These are phyloP conservation scores for Phialemoniopsis sp. DNA, from an alignment of 2,329 filamentous ascomycete species.

Conservation along the genomic window DNA sequence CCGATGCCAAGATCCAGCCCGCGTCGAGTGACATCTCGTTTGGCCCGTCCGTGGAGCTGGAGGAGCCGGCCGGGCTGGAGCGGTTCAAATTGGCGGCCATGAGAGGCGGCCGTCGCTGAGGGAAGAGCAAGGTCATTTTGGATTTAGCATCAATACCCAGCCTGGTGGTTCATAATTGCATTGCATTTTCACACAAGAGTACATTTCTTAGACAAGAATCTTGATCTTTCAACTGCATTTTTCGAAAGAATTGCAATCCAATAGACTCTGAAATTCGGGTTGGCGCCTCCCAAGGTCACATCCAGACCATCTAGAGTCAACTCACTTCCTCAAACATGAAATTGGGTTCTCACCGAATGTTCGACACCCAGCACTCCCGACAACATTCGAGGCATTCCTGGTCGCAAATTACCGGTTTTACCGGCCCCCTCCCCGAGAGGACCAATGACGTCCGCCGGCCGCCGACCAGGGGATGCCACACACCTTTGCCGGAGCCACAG, in stretches of 20 bases:
- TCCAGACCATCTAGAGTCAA: too few species aligned
- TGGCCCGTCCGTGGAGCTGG: slow-evolving; percentile 34
- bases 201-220: too few species aligned
- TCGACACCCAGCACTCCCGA: too few species aligned
- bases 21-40: slow-evolving; percentile 29
- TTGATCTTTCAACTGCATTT: too few species aligned
- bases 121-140: background rate
- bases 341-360: too few species aligned
- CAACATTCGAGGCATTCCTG: background rate
- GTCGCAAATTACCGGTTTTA: slow-evolving; percentile 10
- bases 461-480: slow-evolving; percentile 1
- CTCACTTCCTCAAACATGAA: too few species aligned
- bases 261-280: too few species aligned
- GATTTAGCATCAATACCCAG: background rate
- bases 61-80: slow-evolving; percentile 36
- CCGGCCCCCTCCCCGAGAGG: slow-evolving; percentile 4
- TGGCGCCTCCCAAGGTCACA: too few species aligned
- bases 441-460: slow-evolving; percentile 9
- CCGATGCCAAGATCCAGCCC: background rate
- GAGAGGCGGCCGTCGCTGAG: slow-evolving; percentile 4
- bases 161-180: too few species aligned
- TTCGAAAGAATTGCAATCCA: too few species aligned
- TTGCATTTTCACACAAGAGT: too few species aligned
- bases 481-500: slow-evolving; percentile 10
- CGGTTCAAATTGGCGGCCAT: slow-evolving; percentile 24